Percentiles rank a stretch among this genome's conserved stretches.
Conservation (phyloP, 305 asterid species). For the Plantago lanceolata region DNA sequence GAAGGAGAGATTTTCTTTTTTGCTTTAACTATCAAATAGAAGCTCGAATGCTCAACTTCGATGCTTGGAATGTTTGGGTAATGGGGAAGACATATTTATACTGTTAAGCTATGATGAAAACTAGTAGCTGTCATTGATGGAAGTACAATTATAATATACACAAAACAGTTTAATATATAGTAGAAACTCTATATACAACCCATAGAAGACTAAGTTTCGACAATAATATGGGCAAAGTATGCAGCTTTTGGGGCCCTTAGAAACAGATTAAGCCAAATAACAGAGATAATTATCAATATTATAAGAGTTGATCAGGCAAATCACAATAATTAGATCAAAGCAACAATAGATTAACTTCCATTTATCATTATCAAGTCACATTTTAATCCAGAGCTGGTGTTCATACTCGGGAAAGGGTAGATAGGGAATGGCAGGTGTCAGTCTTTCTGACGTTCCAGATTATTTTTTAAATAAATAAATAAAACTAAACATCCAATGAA, state of each 20-base stretch:
- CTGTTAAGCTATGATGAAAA: conserved; percentile 17
- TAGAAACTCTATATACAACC: conserved; percentile 23
- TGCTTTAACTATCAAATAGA: conserved; percentile 15
- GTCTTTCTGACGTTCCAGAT: conserved; percentile 34
- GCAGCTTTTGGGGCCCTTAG: conserved; percentile 25
- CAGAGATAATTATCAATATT: conserved; percentile 22
- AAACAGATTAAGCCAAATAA: not conserved
- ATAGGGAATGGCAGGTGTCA: conserved; percentile 37
- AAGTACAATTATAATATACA: conserved; percentile 15
- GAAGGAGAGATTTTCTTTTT: not conserved
- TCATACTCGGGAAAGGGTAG: conserved; percentile 20
- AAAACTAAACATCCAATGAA: conserved; percentile 6
- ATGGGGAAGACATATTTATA: conserved; percentile 29
- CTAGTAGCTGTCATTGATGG: not conserved
- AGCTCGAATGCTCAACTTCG: conserved; percentile 21
- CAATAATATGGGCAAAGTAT: conserved; percentile 26
- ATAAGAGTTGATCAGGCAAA: conserved; percentile 14
- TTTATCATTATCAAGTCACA: conserved; percentile 17
- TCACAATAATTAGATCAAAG: conserved; percentile 37
- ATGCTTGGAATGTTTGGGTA: conserved; percentile 21
- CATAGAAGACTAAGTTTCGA: conserved; percentile 32
- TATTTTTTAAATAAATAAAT: conserved; percentile 7
- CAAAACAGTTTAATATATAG: not conserved
- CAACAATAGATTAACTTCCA: conserved; percentile 27
- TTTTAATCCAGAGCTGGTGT: conserved; percentile 22